Base-by-base conservation (phyloP, 176 grass and related monocot genomes). In the Triticum timopheevii region DNA sequence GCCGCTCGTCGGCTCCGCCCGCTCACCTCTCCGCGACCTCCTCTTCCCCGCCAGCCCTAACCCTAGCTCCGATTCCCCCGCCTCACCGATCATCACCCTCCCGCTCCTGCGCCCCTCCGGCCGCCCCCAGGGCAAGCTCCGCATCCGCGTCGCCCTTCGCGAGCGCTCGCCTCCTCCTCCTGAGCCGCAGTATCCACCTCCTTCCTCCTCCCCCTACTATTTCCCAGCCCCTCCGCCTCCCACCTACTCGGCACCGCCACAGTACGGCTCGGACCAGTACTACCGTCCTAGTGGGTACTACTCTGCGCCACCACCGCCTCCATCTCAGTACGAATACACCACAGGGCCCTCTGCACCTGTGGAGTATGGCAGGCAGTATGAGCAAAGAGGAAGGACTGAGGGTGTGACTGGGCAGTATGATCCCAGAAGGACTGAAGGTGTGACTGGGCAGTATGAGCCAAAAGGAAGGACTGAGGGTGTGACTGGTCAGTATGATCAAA, bases 61-160 rank as follows among this genome's bases (percentile, higher is more conserved):
- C 90, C 86, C 89, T 88, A 88, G 50, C 70, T 78, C 80, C 62
- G 86, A 86, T 27, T 63, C 80, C 65, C 31, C 61, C 61, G 62
- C 89, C 72, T 81, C 86, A 31, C 39, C 74, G 38, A 39, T 78
- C 20, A 87, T 98, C 91, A 93, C 86, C 23, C 88, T 95, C 10
- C 90, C 92, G 11, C 93, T 95, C 63, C 78, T 92, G 34, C 96
- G 96, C 74, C 91, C 96, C 19, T 98, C 93, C 7, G 96, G 96
- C 13, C 93, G 93, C 3, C 96, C 96, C 8, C 96, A 98, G 54
- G 96, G 96, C 22, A 95, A 95, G 90, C 67, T 98, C 74, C 87
- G 92, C 40, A 83, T 98, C 82, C 89, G 91, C 84, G 56, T 98
- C 36, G 83, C 92, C 27, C 59, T 98, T 30, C 90, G 90, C n/a